Base-by-base conservation (phyloP, 2,329 filamentous ascomycete species). In the Tolypocladium cylindrosporum region DNA sequence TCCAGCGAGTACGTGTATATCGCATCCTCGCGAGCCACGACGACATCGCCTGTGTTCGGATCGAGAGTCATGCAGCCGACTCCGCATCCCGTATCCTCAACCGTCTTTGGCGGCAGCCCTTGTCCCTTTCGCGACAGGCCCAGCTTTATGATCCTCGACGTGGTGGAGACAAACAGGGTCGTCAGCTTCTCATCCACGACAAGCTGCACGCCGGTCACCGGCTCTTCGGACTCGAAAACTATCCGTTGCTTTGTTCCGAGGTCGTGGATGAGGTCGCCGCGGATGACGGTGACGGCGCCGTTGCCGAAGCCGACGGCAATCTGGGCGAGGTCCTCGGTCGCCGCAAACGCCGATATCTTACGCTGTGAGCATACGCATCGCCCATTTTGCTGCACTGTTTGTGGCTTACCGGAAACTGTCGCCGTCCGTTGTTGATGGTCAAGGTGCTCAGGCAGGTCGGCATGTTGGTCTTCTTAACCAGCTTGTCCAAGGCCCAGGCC, bases 61-160 rank as follows among this genome's bases (percentile, higher is more conserved):
- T 97, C 91, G 14, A 93, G 80, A 0, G 91, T 89, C 90, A 99
- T 96, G 72, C 95, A 99, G 1, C 91, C 92, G n/a, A 96, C 85
- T 13, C 84, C 92, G 68, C 93, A 97, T 2, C 94, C 94, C 21
- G 84, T 80, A 68, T 97, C 92, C 69, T 97, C 94, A 21, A 97
- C 79, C 0, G 90, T 90, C 63, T 92, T 88, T 4, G 93, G 89
- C 5, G 92, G 89, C 64, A 95, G 88, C 19, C 92, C 91, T 71
- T 97, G 92, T 1, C 92, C 92, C 71, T 89, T 88, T 31, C 91
- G 91, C 11, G 91, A 90, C 61, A 97, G 90, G 3, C 90, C 84
- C 53, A 99, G 78, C 58, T 91, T 96, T 63, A 96, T 77, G 58
- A 99, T 91, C 51, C 91, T 85, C 37, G 86, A 88, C 0, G 92